phyloP scores from a whole-genome alignment of 2,329 filamentous ascomycete species.

The Colletotrichum sp. region DNA sequence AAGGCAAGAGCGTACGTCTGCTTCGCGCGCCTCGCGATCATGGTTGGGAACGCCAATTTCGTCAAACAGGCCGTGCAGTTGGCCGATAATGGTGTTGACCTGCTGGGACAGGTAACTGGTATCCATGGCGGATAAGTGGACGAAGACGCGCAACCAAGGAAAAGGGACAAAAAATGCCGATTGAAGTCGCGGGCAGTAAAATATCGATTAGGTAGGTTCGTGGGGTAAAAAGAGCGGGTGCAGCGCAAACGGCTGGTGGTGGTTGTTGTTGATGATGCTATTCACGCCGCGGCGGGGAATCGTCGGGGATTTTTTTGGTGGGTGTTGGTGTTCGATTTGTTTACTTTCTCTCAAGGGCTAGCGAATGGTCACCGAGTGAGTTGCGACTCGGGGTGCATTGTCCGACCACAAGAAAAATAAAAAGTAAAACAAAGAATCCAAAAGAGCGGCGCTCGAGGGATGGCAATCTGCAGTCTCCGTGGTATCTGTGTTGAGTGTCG shows the following conservation, averaged over 20 bases:
- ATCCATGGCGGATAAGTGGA: constrained; percentile 66
- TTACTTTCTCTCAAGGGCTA: neutral
- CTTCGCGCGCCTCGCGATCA: constrained; percentile 88
- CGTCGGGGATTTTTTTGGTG: neutral
- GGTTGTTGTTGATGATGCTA: constrained; percentile 10
- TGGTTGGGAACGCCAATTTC: constrained; percentile 95
- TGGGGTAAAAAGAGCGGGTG: neutral
- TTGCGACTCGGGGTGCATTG: constrained; percentile 11
- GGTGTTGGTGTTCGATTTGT: neutral
- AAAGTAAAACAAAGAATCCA: neutral
- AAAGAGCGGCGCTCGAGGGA: neutral
- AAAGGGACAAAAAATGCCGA: neutral
- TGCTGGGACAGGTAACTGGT: constrained; percentile 92
- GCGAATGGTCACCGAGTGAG: constrained; percentile 11
- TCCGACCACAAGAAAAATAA: neutral
- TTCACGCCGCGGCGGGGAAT: constrained; percentile 8
- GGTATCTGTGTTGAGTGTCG: neutral
- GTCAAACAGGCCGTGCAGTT: constrained; percentile 94
- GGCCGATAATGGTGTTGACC: constrained; percentile 91
- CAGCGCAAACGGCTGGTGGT: constrained; percentile 11
- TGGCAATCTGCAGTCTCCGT: constrained; percentile 7
- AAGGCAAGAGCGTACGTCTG: constrained; percentile 68
- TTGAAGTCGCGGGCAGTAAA: neutral
- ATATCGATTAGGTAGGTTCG: neutral
- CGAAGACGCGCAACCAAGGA: neutral